Conservation (phyloP, 768 basidiomycete species). For the Roridomyces roridus region DNA sequence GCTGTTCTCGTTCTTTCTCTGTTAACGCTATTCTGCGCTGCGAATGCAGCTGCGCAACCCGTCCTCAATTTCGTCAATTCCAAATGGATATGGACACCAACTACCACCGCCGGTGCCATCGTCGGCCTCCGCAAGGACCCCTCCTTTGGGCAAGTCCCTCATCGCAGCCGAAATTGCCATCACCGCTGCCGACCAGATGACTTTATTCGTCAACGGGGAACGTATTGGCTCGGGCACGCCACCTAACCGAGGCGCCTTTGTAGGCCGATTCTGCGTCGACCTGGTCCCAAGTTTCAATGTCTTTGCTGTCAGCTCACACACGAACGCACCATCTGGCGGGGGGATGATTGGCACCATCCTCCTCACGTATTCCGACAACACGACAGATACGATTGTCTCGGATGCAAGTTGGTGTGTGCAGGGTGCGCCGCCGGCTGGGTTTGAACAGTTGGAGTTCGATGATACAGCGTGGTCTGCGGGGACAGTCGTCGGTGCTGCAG, state of each 20-base stretch:
- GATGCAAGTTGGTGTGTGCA: not conserved
- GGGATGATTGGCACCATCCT: not conserved
- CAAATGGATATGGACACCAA: too few relatives aligned
- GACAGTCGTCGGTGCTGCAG: not conserved
- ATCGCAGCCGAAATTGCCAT: not conserved
- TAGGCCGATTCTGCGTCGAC: too few relatives aligned
- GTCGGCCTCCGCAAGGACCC: too few relatives aligned
- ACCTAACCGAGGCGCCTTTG: too few relatives aligned
- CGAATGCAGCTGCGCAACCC: too few relatives aligned
- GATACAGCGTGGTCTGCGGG: not conserved
- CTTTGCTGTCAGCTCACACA: not conserved
- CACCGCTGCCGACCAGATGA: not conserved
- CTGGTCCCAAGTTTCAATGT: slow-evolving; percentile 6
- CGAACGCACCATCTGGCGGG: not conserved
- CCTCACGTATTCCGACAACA: not conserved
- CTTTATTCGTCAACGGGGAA: not conserved
- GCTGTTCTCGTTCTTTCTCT: too few relatives aligned
- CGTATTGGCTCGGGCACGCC: too few relatives aligned
- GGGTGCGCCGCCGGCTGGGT: slow-evolving; percentile 2
- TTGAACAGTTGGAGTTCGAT: slow-evolving; percentile 2
- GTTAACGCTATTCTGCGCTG: too few relatives aligned
- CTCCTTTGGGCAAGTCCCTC: not conserved
- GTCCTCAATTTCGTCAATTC: too few relatives aligned
- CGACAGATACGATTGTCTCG: not conserved
- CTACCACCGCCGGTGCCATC: too few relatives aligned